A percentile compares a stretch with the other conserved stretches of the same genome.
These are phyloP conservation scores for Bruguiera hainesii DNA, from an alignment of 441 rosid species.

Conservation along the genomic window DNA sequence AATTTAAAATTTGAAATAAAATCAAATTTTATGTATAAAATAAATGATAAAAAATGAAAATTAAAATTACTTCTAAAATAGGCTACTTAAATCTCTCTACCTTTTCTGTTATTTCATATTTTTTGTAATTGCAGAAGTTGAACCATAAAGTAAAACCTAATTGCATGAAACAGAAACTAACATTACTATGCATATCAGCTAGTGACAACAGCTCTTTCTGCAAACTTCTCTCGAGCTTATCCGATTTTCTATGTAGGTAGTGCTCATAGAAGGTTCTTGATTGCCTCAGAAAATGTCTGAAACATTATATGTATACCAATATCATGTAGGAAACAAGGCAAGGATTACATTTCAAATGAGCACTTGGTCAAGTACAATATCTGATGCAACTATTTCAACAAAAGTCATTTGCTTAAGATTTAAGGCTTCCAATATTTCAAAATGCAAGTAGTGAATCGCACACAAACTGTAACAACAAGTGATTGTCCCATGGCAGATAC, in stretches of 20 bases:
- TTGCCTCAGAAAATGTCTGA: constrained; percentile 39
- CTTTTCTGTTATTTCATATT: neutral
- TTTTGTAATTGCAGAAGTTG: too few species aligned
- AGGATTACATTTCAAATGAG: neutral
- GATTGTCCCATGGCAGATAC: too few species aligned
- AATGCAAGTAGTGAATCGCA: too few species aligned
- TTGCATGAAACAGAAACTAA: too few species aligned
- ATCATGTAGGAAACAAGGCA: neutral
- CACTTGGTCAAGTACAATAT: neutral
- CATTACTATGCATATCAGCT: constrained; percentile 57
- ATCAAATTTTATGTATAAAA: too few species aligned
- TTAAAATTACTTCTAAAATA: too few species aligned
- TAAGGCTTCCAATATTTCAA: neutral
- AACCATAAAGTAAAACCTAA: too few species aligned
- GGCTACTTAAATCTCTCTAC: too few species aligned
- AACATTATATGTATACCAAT: neutral
- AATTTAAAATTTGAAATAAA: too few species aligned
- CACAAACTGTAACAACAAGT: too few species aligned
- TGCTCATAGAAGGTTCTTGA: constrained; percentile 45
- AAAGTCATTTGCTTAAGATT: neutral
- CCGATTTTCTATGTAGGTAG: constrained; percentile 31
- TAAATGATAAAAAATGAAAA: too few species aligned
- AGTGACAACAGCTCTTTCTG: constrained; percentile 59
- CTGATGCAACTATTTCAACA: neutral
- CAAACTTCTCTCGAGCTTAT: constrained; percentile 74